Conservation (phyloP, 352 stramenopile genomes). For the Phytophthora ohioensis region DNA sequence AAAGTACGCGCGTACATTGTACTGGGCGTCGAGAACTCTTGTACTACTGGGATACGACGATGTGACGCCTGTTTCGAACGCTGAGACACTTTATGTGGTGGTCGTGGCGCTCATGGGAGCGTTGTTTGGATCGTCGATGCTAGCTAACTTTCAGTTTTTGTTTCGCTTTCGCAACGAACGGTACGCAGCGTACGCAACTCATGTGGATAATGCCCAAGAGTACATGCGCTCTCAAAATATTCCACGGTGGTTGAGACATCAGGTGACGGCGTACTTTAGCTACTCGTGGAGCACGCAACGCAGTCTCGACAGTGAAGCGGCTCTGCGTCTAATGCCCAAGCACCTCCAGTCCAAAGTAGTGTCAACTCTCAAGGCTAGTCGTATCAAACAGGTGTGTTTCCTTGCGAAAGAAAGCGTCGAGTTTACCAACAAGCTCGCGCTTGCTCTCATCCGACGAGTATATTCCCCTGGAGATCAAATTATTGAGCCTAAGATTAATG, state of each 20-base stretch:
- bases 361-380: constrained; percentile 68
- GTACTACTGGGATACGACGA: constrained; percentile 77
- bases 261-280: constrained; percentile 71
- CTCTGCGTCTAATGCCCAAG: constrained; percentile 59
- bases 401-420: constrained; percentile 73
- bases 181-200: constrained; percentile 54
- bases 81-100: constrained; percentile 64
- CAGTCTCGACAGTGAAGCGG: constrained; percentile 64
- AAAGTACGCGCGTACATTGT: constrained; percentile 67
- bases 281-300: constrained; percentile 72
- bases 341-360: constrained; percentile 70
- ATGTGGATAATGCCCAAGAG: constrained; percentile 75
- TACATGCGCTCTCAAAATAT: constrained; percentile 79
- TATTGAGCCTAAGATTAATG: constrained; percentile 76
- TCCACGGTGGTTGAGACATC: constrained; percentile 47
- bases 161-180: constrained; percentile 67
- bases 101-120: constrained; percentile 55
- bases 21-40: constrained; percentile 65
- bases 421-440: constrained; percentile 69
- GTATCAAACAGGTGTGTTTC: constrained; percentile 75
- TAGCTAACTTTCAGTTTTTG: constrained; percentile 76
- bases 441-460: constrained; percentile 57
- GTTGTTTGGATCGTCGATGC: constrained; percentile 61
- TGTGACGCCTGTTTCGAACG: constrained; percentile 65
- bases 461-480: constrained; percentile 70